These are phyloP conservation scores for Xylariomycetidae sp. DNA, from an alignment of 2,329 filamentous ascomycete genomes.

Conservation along the genomic window DNA sequence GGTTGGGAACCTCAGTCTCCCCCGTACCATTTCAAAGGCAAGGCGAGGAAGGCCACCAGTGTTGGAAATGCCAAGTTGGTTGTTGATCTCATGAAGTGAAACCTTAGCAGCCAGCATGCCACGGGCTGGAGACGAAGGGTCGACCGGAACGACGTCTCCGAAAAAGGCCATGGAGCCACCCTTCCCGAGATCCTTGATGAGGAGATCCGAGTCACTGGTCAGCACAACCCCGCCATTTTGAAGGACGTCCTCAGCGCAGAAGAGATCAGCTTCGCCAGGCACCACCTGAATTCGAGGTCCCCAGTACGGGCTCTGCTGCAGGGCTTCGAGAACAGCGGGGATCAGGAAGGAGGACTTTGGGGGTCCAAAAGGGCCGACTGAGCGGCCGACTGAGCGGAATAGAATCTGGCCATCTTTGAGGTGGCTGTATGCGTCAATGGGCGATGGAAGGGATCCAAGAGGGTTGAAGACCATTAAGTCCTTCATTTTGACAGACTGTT, in stretches of 20 bases:
- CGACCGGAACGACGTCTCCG: constrained; percentile 45
- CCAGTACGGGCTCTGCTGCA: constrained; percentile 43
- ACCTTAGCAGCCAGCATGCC: constrained; percentile 28
- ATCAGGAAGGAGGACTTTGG: constrained; percentile 63
- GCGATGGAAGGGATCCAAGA: constrained; percentile 18
- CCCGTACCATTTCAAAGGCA: constrained; percentile 23
- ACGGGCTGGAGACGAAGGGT: constrained; percentile 7
- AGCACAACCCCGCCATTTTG: constrained; percentile 52
- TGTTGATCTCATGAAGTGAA: constrained; percentile 24
- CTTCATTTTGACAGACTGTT: constrained; percentile 50
- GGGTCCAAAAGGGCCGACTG: constrained; percentile 17
- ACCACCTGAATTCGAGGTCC: constrained; percentile 50
- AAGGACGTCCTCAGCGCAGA: constrained; percentile 64
- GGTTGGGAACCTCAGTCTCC: constrained; percentile 7
- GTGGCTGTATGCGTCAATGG: constrained; percentile 7
- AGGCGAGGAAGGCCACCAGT: constrained; percentile 26
- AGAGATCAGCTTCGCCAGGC: constrained; percentile 78
- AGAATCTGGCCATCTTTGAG: constrained; percentile 3
- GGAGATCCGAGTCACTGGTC: constrained; percentile 82
- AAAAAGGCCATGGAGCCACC: constrained; percentile 63
- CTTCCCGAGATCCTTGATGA: constrained; percentile 63
- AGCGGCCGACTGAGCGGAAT: constrained; percentile 6
- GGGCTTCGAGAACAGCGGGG: constrained; percentile 65
- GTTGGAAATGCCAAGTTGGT: constrained; percentile 12
- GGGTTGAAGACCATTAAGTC: constrained; percentile 35